Percentiles rank a stretch among this genome's conserved stretches.
phyloP scores from a whole-genome alignment of 2,329 filamentous ascomycete species.

The Bipolaris oryzae region DNA sequence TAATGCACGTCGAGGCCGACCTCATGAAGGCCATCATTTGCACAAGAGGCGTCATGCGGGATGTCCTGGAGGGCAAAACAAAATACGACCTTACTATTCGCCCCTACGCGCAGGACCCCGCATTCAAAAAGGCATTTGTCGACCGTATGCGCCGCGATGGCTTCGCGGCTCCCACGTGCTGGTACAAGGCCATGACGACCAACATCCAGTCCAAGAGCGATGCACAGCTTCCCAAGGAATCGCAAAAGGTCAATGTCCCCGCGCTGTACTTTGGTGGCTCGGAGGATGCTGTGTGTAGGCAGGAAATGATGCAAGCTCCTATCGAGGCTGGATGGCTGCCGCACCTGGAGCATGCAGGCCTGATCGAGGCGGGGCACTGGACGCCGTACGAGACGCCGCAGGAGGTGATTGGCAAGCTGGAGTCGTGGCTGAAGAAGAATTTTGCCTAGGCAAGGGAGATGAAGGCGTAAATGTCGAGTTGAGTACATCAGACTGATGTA shows the following conservation, averaged over 20 bases:
- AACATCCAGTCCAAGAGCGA: conserved; percentile 38
- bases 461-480: neutral
- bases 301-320: conserved; percentile 36
- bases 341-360: conserved; percentile 38
- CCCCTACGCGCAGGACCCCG: conserved; percentile 41
- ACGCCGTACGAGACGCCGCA: conserved; percentile 43
- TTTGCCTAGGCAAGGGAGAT: conserved; percentile 1
- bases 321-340: conserved; percentile 37
- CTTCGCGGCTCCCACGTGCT: conserved; percentile 47
- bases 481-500: too few species aligned
- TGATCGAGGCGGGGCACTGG: conserved; percentile 48
- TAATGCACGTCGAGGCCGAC: conserved; percentile 40
- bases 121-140: conserved; percentile 45
- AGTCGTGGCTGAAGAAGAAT: conserved; percentile 26
- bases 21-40: conserved; percentile 50
- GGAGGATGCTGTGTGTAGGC: conserved; percentile 45
- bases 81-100: conserved; percentile 23
- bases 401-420: conserved; percentile 32
- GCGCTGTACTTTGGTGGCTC: conserved; percentile 45
- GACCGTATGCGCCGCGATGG: conserved; percentile 41
- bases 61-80: conserved; percentile 24
- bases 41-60: conserved; percentile 43
- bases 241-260: conserved; percentile 44
- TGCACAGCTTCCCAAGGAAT: conserved; percentile 27
- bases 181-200: conserved; percentile 41